Base-by-base conservation (phyloP, 139 green algal species). In the Tetradesmus obliquus region DNA sequence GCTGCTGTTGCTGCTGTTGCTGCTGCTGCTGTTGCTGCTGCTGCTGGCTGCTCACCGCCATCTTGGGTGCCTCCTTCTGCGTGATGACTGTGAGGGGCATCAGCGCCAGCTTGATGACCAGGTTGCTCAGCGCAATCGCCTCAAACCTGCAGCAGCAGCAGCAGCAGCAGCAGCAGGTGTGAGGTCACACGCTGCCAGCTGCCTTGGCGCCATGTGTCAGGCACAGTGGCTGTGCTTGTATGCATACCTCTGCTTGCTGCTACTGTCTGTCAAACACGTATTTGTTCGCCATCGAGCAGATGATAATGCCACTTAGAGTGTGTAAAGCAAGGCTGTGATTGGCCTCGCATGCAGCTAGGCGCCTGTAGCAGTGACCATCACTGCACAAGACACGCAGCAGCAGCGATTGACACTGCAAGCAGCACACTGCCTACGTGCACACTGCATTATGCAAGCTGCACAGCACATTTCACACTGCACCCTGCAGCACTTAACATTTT, bases 71-170 rank as follows among this genome's bases (percentile, higher is more conserved):
- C 20, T 72, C 10, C 2, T 22, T n/a, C 54, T 90, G 91, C 10
- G 22, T 86, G 8, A 80, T 58, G 7, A 84, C 6, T 20, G 84
- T 90, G 7, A 88, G 79, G 1, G 66, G 71, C 79, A 92, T 4
- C 3, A 66, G 58, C n/a, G 10, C 53, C 8, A 83, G 20, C 76
- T 86, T 86, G 20, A 92, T 24, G 10, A 88, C 91, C 57, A 96
- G 8, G 9, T 96, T 98, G 72, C 91, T 91, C 2, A 91, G 69
- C 17, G 91, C 89, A 54, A 98, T 98, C 12, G 95, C 92, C 55
- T 87, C 83, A 93, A 92, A 97, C 95, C 95, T 94, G 71, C 51
- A 83, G 66, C 85, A 58, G 45, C 24, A 71, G 5, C 82, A 87
- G 53, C 55, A n/a, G 66, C 81, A 89, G n/a, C 6, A 57, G 54